Evolutionary conservation across 2,329 filamentous ascomycete species (phyloP).

Genomic region (Claviceps maximensis): DNA sequence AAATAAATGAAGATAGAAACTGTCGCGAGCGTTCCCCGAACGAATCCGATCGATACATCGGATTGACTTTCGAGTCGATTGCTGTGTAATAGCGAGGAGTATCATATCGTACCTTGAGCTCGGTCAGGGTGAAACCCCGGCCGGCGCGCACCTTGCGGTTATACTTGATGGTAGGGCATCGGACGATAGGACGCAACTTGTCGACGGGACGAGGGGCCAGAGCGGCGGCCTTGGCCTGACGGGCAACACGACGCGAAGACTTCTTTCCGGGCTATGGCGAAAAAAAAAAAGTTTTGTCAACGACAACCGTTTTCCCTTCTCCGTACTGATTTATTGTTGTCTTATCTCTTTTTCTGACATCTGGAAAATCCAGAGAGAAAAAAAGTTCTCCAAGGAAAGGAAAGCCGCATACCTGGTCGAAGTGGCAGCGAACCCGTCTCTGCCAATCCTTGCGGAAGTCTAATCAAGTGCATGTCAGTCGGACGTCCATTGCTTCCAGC

Average conservation of each 20-base stretch:
- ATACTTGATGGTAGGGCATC: slow-evolving; percentile 97
- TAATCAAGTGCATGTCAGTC: slow-evolving; percentile 33
- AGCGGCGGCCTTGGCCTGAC: slow-evolving; percentile 87
- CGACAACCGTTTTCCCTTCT: neutral
- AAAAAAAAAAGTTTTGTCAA: neutral
- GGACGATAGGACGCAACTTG: slow-evolving; percentile 89
- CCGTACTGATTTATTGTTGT: neutral
- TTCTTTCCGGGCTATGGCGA: slow-evolving; percentile 76
- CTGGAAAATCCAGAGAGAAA: neutral
- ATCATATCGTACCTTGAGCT: slow-evolving; percentile 72
- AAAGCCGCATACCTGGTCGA: slow-evolving; percentile 76
- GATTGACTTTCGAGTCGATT: neutral
- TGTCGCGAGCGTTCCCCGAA: neutral
- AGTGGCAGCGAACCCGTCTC: slow-evolving; percentile 96
- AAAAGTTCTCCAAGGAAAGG: neutral
- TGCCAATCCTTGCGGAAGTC: slow-evolving; percentile 99
- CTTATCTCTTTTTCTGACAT: neutral
- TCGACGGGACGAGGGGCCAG: slow-evolving; percentile 95
- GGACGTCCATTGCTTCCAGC: neutral
- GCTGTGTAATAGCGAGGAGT: neutral
- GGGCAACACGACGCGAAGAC: slow-evolving; percentile 79
- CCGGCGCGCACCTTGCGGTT: slow-evolving; percentile 95
- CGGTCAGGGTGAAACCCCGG: slow-evolving; percentile 92
- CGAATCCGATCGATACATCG: neutral
- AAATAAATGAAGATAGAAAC: no score